Base-by-base conservation (phyloP, 140 eudicot species). In the Oenanthe javanica region DNA sequence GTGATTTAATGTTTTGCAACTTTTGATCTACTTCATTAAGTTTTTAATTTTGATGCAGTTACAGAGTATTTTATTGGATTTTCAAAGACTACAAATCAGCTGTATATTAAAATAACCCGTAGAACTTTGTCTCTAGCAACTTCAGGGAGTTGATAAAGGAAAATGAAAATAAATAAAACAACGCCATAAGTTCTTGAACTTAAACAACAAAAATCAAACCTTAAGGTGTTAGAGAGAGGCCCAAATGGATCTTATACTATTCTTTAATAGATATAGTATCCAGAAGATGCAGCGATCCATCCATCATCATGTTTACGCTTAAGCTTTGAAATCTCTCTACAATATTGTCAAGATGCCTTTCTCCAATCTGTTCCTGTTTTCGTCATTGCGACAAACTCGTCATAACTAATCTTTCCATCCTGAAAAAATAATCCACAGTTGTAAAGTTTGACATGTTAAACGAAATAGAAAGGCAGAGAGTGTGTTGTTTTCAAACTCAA, bases 331-430 rank as follows among this genome's bases (percentile, higher is more conserved):
- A 94, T 80, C 98, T 94, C 97, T 82, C 98, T 84, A 5, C 97
- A 94, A 77, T 94, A 94, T 67, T 91, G 98, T n/a, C 98, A 79
- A 43, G 98, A 94, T 12, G 98, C 98, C 85, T 94, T 94, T 81
- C 98, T 92, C 98, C 98, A 94, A 84, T 94, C 98, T 13, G 98
- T 94, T 87, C 98, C 98, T 0, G 98, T 80, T 86, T 94, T 94
- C 98, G 92, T 94, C 98, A 93, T 93, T n/a, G 93, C 92, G 5
- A 93, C 98, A 66, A 93, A 31, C 36, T 31, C 36, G 0, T 31
- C 36, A 31, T 31, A 31, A 31, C 36, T 31, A 31, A 31, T 31
- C 77, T 82, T 88, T 4, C 98, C 98, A 79, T 94, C 98, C 97
- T 93, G 90, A 77, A 70, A 78, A 42, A 70, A 78, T 76, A 73